Evolutionary conservation across 257 asterid species (phyloP), one percentile per base, ranked within the genome.

Genomic region (Petunia axillaris): DNA sequence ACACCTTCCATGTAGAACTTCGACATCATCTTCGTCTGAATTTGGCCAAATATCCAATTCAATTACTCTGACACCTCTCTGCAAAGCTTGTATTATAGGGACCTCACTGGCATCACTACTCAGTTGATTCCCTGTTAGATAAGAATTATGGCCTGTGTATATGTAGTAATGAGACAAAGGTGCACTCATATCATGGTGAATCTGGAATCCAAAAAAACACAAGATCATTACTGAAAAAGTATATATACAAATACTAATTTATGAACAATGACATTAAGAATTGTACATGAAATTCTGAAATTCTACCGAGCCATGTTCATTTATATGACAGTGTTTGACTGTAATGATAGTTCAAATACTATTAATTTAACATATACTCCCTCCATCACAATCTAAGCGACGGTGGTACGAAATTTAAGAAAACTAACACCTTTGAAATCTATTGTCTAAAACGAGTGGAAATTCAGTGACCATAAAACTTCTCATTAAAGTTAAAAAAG

Each of bases 11-110:
- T 91, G 97, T 41, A 90, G 88, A 81, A 93, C 96, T 75, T 85
- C 78, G 10, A 93, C 87, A 82, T 86, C 82, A 80, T 88, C 93
- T 75, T 89, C 87, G 1, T 86, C 78, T 70, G 97, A 87, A 89
- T 90, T 93, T 4, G 97, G 95, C 97, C 97, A 93, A 67, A 90
- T 83, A 86, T 93, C 97, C 86, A 93, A 82, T 81, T 93, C 97
- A 41, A 93, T 89, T 43, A 86, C 97, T 79, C 97, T 85, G 8
- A 93, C 97, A 44, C 97, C 90, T 64, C 80, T 76, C 40, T 80
- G 85, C 44, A 93, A 88, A 38, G 97, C 93, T 16, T 64, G 79
- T 60, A 89, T 84, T 80, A 91, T 88, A 6, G 97, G 97, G 37
- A 75, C 77, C 76, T 89, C 95, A 77, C 97, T 93, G 87, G 93